phyloP scores from a whole-genome alignment of 2,329 filamentous ascomycete species.

The Blastomyces gilchristii region DNA sequence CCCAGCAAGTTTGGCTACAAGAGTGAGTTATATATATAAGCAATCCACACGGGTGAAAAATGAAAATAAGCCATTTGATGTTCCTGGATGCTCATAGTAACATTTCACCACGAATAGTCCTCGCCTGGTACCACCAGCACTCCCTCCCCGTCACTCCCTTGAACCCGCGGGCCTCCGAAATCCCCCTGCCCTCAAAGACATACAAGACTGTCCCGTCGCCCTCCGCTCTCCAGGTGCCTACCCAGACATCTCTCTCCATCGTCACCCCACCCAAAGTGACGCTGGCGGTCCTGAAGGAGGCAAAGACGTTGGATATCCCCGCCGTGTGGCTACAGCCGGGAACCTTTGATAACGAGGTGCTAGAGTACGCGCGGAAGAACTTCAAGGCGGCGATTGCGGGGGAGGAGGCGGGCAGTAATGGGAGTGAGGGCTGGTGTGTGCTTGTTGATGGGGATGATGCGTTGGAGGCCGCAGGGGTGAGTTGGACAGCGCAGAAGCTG shows the following conservation, averaged over 20 bases:
- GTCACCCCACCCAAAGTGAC: constrained; percentile 80
- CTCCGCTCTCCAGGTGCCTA: constrained; percentile 53
- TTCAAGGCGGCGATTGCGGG: constrained; percentile 61
- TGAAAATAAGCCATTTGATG: neutral
- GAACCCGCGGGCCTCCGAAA: constrained; percentile 60
- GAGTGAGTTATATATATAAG: constrained; percentile 41
- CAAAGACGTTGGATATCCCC: constrained; percentile 59
- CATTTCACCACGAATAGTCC: constrained; percentile 47
- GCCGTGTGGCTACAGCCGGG: constrained; percentile 88
- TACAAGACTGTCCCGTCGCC: constrained; percentile 59
- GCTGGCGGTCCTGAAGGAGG: constrained; percentile 62
- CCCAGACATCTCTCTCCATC: constrained; percentile 66
- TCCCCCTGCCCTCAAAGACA: constrained; percentile 50
- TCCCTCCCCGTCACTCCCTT: constrained; percentile 68
- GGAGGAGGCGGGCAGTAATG: constrained; percentile 54
- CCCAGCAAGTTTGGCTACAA: constrained; percentile 79
- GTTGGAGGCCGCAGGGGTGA: constrained; percentile 48
- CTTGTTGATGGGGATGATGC: constrained; percentile 66
- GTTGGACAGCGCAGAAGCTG: constrained; percentile 35
- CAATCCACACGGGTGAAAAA: neutral
- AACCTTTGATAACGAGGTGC: constrained; percentile 65
- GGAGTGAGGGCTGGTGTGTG: constrained; percentile 74
- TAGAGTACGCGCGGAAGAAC: constrained; percentile 57
- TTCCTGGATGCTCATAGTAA: neutral
- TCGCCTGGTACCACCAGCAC: constrained; percentile 77